phyloP scores from a whole-genome alignment of 495 filamentous ascomycete species.

The Rostrohypoxylon terebratum region DNA sequence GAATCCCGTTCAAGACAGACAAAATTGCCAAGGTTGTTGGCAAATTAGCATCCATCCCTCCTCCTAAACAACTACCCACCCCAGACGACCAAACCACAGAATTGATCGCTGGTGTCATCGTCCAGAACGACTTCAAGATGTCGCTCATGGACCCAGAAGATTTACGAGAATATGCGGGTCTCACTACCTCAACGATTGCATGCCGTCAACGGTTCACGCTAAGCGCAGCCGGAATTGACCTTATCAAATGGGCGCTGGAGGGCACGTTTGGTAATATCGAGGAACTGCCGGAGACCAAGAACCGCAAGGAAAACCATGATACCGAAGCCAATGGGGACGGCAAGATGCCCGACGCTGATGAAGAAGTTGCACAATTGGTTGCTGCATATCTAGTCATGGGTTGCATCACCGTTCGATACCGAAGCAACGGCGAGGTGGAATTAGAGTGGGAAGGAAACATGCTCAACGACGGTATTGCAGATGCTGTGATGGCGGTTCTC shows the following conservation, averaged over 20 bases:
- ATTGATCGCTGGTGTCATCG: slow-evolving; percentile 87
- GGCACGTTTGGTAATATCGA: slow-evolving; percentile 91
- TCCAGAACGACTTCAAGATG: slow-evolving; percentile 97
- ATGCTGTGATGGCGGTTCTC: slow-evolving; percentile 92
- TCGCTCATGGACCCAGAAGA: slow-evolving; percentile 96
- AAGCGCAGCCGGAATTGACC: slow-evolving; percentile 85
- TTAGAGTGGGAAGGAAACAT: slow-evolving; percentile 98
- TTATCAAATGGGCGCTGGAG: slow-evolving; percentile 94
- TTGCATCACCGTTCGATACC: slow-evolving; percentile 80
- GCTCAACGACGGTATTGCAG: slow-evolving; percentile 96
- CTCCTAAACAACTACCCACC: slow-evolving; percentile 59
- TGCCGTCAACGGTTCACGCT: slow-evolving; percentile 91
- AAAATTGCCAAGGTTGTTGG: slow-evolving; percentile 97
- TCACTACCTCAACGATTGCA: slow-evolving; percentile 90
- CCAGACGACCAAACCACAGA: slow-evolving; percentile 53
- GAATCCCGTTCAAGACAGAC: slow-evolving; percentile 94
- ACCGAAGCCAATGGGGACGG: slow-evolving; percentile 53
- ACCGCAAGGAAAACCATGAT: slow-evolving; percentile 35
- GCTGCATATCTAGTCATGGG: slow-evolving; percentile 89
- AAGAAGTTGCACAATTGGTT: slow-evolving; percentile 64
- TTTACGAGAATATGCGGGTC: slow-evolving; percentile 91
- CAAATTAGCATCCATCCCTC: slow-evolving; percentile 83
- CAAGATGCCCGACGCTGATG: slow-evolving; percentile 66
- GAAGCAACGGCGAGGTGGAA: slow-evolving; percentile 79
- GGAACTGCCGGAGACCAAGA: slow-evolving; percentile 66